Conservation (phyloP, 2,329 filamentous ascomycete species). For the Calonectria hongkongensis region DNA sequence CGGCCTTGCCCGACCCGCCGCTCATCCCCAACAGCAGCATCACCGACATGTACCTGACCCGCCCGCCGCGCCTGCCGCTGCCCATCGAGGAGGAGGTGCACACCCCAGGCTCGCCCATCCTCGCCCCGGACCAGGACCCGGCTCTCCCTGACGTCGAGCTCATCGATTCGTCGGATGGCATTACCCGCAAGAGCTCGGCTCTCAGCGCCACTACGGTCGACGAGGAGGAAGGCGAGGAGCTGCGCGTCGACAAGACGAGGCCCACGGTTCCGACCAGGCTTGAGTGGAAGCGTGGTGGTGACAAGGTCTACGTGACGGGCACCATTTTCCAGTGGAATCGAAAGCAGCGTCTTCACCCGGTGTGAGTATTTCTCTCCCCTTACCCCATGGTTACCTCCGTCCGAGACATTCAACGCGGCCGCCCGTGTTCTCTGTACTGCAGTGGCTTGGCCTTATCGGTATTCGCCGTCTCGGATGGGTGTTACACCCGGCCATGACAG, state of each 20-base stretch:
- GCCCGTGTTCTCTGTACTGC: constrained; percentile 51
- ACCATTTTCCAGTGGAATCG: constrained; percentile 98
- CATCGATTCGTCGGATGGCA: constrained; percentile 68
- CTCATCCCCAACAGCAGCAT: constrained; percentile 74
- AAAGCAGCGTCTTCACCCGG: constrained; percentile 90
- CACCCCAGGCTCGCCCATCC: constrained; percentile 92
- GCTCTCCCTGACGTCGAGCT: constrained; percentile 72
- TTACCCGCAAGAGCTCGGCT: constrained; percentile 74
- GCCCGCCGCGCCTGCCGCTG: constrained; percentile 92
- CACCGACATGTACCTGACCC: constrained; percentile 78
- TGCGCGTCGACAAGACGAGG: constrained; percentile 83
- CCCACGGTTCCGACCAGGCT: constrained; percentile 89
- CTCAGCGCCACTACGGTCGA: constrained; percentile 80
- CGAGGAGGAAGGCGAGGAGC: constrained; percentile 86
- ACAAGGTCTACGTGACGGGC: constrained; percentile 96
- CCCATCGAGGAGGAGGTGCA: constrained; percentile 95
- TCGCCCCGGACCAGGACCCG: constrained; percentile 79
- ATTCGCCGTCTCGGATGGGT: constrained; percentile 46
- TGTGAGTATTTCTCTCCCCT: constrained; percentile 75
- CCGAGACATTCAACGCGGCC: constrained; percentile 51
- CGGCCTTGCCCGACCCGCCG: constrained; percentile 63
- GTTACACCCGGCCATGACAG: constrained; percentile 43
- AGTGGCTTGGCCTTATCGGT: constrained; percentile 47
- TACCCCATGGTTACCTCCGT: constrained; percentile 31
- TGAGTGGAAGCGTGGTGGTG: constrained; percentile 88